These are phyloP conservation scores for Fagopyrum tataricum DNA, from an alignment of 148 eudicot genomes.

Conservation along the genomic window DNA sequence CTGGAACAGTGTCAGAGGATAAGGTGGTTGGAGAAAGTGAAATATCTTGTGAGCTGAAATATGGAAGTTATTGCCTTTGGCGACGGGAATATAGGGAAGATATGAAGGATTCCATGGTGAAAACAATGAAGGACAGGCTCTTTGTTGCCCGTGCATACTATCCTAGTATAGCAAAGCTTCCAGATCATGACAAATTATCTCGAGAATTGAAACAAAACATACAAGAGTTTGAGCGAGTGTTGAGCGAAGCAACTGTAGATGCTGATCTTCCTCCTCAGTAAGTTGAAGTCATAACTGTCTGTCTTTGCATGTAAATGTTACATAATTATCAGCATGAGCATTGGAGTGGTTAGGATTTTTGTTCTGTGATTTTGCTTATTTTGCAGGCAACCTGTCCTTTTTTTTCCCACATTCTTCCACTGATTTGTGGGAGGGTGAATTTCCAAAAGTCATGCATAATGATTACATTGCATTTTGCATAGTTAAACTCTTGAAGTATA, in stretches of 20 bases:
- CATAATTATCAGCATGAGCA: not conserved
- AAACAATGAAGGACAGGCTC: constrained; percentile 74
- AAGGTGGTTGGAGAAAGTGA: constrained; percentile 45
- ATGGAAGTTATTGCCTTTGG: constrained; percentile 96
- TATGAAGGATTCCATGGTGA: constrained; percentile 69
- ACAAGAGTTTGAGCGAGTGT: constrained; percentile 89
- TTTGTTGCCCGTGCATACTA: constrained; percentile 93
- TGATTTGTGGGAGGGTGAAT: not conserved
- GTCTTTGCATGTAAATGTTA: not conserved
- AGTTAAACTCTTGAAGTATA: not conserved
- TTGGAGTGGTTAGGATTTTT: not conserved
- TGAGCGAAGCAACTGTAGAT: constrained; percentile 78
- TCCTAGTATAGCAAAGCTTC: constrained; percentile 97
- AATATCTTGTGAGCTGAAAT: constrained; percentile 57
- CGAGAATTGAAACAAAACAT: constrained; percentile 83
- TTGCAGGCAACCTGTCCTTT: not conserved
- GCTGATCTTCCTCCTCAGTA: constrained; percentile 83
- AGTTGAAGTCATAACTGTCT: constrained; percentile 22
- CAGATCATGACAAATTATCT: constrained; percentile 64
- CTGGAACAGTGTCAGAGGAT: constrained; percentile 14
- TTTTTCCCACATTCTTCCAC: not conserved
- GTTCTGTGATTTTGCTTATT: not conserved
- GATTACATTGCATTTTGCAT: not conserved
- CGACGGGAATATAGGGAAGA: constrained; percentile 60
- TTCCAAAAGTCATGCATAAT: not conserved